A percentile compares a stretch with the other conserved stretches of the same genome.
These are phyloP conservation scores for Phytophthora europaea DNA, from an alignment of 352 stramenopile genomes.

Conservation along the genomic window DNA sequence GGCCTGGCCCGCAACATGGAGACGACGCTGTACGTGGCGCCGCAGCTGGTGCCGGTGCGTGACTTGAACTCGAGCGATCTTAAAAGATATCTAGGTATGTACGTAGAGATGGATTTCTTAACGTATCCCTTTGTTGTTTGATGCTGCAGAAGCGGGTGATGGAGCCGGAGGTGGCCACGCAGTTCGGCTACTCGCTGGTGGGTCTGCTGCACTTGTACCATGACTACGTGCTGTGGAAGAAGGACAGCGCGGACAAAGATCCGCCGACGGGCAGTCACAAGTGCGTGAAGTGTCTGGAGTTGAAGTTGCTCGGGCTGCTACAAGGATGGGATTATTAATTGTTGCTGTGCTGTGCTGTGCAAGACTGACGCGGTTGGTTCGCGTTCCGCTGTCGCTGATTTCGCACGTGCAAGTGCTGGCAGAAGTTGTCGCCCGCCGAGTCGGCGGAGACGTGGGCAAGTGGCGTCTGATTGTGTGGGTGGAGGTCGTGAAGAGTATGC, in stretches of 20 bases:
- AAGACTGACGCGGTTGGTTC: slow-evolving; percentile 67
- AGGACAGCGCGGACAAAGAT: slow-evolving; percentile 28
- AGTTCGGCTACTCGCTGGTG: slow-evolving; percentile 84
- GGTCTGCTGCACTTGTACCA: slow-evolving; percentile 84
- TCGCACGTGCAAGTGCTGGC: slow-evolving; percentile 85
- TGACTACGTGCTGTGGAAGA: slow-evolving; percentile 86
- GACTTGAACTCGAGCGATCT: neutral
- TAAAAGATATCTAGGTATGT: neutral
- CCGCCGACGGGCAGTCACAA: slow-evolving; percentile 30
- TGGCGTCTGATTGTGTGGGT: slow-evolving; percentile 87
- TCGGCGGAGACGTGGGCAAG: slow-evolving; percentile 72
- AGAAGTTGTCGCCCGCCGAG: slow-evolving; percentile 79
- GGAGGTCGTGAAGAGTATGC: slow-evolving; percentile 77
- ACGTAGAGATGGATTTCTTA: neutral
- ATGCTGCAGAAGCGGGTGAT: slow-evolving; percentile 57
- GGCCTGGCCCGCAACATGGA: slow-evolving; percentile 80
- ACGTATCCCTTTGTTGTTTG: neutral
- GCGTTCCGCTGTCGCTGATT: slow-evolving; percentile 81
- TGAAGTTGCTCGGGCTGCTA: neutral
- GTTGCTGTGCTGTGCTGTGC: slow-evolving; percentile 4
- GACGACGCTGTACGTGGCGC: slow-evolving; percentile 81
- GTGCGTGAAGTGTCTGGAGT: slow-evolving; percentile 19
- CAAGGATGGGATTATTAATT: neutral
- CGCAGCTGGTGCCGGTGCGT: slow-evolving; percentile 79
- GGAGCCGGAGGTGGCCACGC: slow-evolving; percentile 73